Base-by-base conservation (phyloP, 371 early-diverging fungal genomes). In the Phascolomyces articulosus region DNA sequence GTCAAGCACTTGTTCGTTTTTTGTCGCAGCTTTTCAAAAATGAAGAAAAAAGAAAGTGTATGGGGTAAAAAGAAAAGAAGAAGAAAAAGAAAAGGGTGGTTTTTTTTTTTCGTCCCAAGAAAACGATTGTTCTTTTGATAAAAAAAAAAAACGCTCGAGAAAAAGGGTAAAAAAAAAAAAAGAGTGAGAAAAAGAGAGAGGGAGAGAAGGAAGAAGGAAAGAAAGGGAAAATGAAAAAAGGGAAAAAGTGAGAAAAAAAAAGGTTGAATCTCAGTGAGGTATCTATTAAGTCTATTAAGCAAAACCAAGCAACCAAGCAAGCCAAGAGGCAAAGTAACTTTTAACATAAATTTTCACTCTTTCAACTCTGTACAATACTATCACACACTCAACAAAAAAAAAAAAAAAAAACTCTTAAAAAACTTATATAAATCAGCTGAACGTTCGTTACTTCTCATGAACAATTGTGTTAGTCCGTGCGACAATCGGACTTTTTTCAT, bases 401-500 rank as follows among this genome's bases (percentile, higher is more conserved):
- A 24, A 51, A 4, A 20, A 20, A 1, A 20, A 20, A 4, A 51
- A 11, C 51, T 9, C 7, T 4, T 51, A 51, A 16, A 1, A 4
- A 44, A 44, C 44, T 11, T 9, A 34, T 34, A 31, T n/a, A 51
- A 51, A 51, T 51, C 51, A 51, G 51, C 23, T 51, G 51, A 51
- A 51, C 23, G 51, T 9, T 34, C 23, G 51, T 51, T 51, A 24
- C 51, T 51, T 51, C 51, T 51, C 51, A 51, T 51, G 51, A 51
- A 51, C 51, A 51, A 51, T 51, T 51, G 51, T 51, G 51, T n/a
- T 51, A 21, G 51, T 51, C 51, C 51, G 51, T 51, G 51, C 51
- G 51, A 51, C 51, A 24, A n/a, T 51, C 51, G 51, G 51, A 24
- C 24, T 51, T 51, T 51, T 51, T 15, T 15, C 16, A 13, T 44